Base-by-base conservation (phyloP, 106 monocot species). In the Alisma plantagoaquatica region DNA sequence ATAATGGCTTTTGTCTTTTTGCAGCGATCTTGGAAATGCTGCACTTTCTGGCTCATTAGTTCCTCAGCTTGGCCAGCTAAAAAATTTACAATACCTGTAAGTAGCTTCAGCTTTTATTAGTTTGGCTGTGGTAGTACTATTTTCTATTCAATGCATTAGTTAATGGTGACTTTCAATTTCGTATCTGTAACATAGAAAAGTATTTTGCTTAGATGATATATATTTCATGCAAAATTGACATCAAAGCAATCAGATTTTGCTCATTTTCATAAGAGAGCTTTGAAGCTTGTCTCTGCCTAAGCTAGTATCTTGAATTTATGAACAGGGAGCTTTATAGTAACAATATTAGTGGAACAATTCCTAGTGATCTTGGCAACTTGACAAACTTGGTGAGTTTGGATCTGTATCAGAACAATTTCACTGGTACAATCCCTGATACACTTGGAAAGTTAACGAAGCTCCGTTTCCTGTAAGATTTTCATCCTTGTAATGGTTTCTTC, bases 251-350 rank as follows among this genome's bases (percentile, higher is more conserved):
- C n/a, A n/a, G n/a, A n/a, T n/a, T n/a, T n/a, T n/a, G n/a, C n/a
- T n/a, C n/a, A n/a, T n/a, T n/a, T n/a, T n/a, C n/a, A n/a, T n/a
- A n/a, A n/a, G n/a, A n/a, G n/a, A n/a, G n/a, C n/a, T n/a, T n/a
- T n/a, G n/a, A n/a, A n/a, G n/a, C n/a, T n/a, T n/a, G n/a, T n/a
- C n/a, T n/a, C n/a, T n/a, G n/a, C n/a, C n/a, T n/a, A n/a, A n/a
- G n/a, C n/a, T n/a, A n/a, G n/a, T n/a, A n/a, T n/a, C n/a, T n/a
- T n/a, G n/a, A n/a, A n/a, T n/a, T n/a, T n/a, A n/a, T n/a, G n/a
- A n/a, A n/a, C 78, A 98, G 96, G 79, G 96, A 98, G 60, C 77
- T 98, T 57, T 98, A 98, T 46, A 85, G 85, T 65, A 98, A 98
- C 70, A 85, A 85, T 26, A 79, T 98, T 31, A 84, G 76, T 62